These are phyloP conservation scores for Blastobotrys peoriensis DNA, from an alignment of 805 yeast species.

Conservation along the genomic window DNA sequence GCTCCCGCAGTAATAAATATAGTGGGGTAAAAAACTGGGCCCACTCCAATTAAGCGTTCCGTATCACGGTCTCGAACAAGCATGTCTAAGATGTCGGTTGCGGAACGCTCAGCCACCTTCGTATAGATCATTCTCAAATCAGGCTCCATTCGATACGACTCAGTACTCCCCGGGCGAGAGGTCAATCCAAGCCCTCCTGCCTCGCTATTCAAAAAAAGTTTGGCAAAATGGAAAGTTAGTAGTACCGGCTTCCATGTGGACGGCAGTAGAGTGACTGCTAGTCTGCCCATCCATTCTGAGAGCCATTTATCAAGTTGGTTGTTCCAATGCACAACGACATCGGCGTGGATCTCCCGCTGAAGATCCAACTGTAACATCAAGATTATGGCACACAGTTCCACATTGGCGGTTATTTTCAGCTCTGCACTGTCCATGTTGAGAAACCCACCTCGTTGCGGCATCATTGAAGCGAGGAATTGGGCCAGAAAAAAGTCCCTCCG, in stretches of 20 bases:
- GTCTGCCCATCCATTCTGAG: constrained; percentile 19
- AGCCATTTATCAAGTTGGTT: constrained; percentile 21
- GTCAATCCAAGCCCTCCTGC: constrained; percentile 1
- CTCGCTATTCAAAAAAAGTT: constrained; percentile 17
- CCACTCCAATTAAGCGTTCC: constrained; percentile 17
- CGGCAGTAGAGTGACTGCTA: constrained; percentile 16
- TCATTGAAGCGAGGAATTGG: constrained; percentile 1
- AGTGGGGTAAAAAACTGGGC: constrained; percentile 22
- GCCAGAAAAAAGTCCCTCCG: constrained; percentile 7
- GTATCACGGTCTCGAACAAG: constrained; percentile 18
- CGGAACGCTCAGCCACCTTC: constrained; percentile 19
- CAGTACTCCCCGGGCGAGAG: constrained; percentile 1
- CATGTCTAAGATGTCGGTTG: constrained; percentile 18
- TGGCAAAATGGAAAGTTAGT: constrained; percentile 21
- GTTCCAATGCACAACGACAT: constrained; percentile 17
- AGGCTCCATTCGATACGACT: constrained; percentile 5
- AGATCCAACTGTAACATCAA: constrained; percentile 18
- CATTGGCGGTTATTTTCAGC: constrained; percentile 20
- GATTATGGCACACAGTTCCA: constrained; percentile 19
- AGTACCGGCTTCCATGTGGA: constrained; percentile 21
- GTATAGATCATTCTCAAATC: constrained; percentile 5
- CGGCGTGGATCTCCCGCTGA: constrained; percentile 7
- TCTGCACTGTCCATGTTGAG: constrained; percentile 10
- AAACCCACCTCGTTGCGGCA: constrained; percentile 5
- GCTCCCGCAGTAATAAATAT: constrained; percentile 22